Evolutionary conservation across 306 rosid genomes (phyloP).

Genomic region (Gastrolobium bilobum): DNA sequence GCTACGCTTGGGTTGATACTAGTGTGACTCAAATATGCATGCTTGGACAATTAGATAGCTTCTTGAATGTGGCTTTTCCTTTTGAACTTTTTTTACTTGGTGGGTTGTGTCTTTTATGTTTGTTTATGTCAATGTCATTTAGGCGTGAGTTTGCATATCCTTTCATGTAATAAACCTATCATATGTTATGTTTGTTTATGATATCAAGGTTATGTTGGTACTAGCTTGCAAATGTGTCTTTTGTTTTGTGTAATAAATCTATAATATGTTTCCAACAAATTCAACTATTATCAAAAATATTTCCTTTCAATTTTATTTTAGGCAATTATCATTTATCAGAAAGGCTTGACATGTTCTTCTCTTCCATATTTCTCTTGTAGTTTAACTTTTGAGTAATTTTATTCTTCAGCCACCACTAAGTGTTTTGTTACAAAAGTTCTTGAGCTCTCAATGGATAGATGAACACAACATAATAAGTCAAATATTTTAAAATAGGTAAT

Average conservation of each 20-base stretch:
- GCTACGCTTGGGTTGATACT: background rate
- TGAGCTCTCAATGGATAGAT: too few species aligned
- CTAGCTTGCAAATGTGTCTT: background rate
- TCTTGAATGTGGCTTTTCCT: background rate
- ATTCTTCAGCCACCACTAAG: too few species aligned
- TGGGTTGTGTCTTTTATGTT: background rate
- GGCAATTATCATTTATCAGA: too few species aligned
- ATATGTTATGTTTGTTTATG: background rate
- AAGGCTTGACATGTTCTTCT: too few species aligned
- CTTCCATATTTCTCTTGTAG: too few species aligned
- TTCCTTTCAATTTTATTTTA: too few species aligned
- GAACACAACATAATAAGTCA: too few species aligned
- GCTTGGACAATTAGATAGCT: background rate
- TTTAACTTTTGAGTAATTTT: too few species aligned
- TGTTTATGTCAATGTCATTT: background rate
- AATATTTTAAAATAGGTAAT: too few species aligned
- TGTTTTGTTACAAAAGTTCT: too few species aligned
- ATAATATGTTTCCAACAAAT: background rate
- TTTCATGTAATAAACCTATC: background rate
- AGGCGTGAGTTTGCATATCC: background rate
- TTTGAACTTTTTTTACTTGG: background rate
- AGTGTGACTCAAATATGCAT: background rate
- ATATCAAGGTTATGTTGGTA: background rate
- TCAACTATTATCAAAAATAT: too few species aligned
- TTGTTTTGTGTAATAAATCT: background rate